Evolutionary conservation across 2,329 filamentous ascomycete genomes (phyloP).

Genomic region (Neonectria neomacrospora): DNA sequence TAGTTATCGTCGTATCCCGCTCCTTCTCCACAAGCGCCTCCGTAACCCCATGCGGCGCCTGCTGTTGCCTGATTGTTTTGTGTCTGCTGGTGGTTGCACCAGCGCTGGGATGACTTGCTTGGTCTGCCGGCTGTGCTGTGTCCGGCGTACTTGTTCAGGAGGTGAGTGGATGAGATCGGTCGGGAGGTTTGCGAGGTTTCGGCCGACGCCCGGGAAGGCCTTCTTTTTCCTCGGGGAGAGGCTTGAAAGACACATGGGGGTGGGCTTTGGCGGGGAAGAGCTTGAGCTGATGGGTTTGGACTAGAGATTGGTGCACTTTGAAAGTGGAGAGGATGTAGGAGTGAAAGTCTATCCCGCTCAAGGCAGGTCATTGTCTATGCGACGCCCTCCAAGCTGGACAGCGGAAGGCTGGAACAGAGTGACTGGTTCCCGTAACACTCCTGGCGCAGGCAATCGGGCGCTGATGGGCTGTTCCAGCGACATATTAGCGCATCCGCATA

Average conservation of each 20-base stretch:
- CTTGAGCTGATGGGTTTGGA: background rate
- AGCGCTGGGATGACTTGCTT: background rate
- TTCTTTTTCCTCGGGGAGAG: background rate
- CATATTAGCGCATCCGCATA: background rate
- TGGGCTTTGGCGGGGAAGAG: background rate
- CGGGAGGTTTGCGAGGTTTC: background rate
- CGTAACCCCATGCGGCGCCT: background rate
- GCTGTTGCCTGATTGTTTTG: background rate
- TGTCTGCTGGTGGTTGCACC: background rate
- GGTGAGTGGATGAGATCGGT: background rate
- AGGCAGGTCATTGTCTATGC: background rate
- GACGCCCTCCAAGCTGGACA: background rate
- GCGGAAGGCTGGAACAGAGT: background rate
- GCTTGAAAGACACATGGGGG: constrained; percentile 1
- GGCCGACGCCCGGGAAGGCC: background rate
- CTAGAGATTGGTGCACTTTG: background rate
- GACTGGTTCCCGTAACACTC: background rate
- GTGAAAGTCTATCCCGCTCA: background rate
- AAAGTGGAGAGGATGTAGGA: background rate
- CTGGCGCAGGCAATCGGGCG: background rate
- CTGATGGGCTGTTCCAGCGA: background rate
- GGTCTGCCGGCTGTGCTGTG: background rate
- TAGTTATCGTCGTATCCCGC: background rate
- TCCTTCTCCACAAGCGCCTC: background rate
- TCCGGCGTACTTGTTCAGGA: background rate